Evolutionary conservation across 1,139 yeast species (phyloP).

Genomic region (Geotrichum klebahnii): DNA sequence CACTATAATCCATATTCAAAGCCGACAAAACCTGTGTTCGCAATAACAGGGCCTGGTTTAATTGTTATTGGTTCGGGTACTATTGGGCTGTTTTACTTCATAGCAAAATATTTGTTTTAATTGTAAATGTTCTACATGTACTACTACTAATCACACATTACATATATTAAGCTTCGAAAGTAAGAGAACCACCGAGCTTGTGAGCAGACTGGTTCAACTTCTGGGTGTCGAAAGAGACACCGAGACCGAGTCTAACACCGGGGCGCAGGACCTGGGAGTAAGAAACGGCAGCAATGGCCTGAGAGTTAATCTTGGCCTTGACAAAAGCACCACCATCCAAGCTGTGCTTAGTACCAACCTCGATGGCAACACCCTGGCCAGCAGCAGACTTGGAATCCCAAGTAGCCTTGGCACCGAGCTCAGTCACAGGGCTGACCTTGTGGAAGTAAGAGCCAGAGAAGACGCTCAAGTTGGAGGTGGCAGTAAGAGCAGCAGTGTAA

Average conservation of each 20-base stretch:
- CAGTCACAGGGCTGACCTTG: constrained; percentile 83
- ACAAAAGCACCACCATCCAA: constrained; percentile 83
- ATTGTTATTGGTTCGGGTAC: constrained; percentile 4
- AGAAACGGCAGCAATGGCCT: constrained; percentile 90
- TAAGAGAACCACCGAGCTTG: constrained; percentile 92
- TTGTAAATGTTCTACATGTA: neutral
- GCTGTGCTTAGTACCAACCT: constrained; percentile 92
- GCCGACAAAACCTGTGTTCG: constrained; percentile 7
- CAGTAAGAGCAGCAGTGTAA: constrained; percentile 84
- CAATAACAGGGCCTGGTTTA: constrained; percentile 15
- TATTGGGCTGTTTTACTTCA: constrained; percentile 6
- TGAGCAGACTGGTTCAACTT: constrained; percentile 96
- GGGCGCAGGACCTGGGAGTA: constrained; percentile 95
- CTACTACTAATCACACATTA: neutral
- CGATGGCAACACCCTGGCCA: constrained; percentile 66
- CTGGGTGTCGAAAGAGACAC: constrained; percentile 94
- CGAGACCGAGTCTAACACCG: constrained; percentile 95
- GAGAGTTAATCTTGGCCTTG: constrained; percentile 95
- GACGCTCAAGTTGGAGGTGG: constrained; percentile 83
- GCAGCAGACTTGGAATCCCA: constrained; percentile 83
- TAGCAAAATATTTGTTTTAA: constrained; percentile 10
- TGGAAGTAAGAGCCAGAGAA: constrained; percentile 97
- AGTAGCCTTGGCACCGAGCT: constrained; percentile 97
- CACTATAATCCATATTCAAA: constrained; percentile 4
- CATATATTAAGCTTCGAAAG: constrained; percentile 69